A percentile compares a stretch with the other conserved stretches of the same genome.
These are phyloP conservation scores for Xanthoconium purpureum DNA, from an alignment of 768 basidiomycete genomes.

Conservation along the genomic window DNA sequence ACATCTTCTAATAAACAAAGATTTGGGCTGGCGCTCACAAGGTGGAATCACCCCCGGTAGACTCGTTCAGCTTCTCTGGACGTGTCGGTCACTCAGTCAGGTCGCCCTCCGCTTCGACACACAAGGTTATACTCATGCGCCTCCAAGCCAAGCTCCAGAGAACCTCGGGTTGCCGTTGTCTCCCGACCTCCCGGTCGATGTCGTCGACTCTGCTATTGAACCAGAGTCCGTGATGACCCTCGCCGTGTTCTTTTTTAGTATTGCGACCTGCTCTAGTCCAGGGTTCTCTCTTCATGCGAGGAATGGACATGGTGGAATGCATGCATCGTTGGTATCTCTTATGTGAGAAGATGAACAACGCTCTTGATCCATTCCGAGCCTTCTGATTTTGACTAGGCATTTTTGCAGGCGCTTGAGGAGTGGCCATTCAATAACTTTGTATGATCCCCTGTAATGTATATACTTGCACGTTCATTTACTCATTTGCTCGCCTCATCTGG, in stretches of 20 bases:
- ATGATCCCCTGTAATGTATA: too few species aligned
- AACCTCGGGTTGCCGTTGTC: neutral
- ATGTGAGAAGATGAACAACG: too few species aligned
- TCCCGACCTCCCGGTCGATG: neutral
- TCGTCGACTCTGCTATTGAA: neutral
- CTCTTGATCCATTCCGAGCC: too few species aligned
- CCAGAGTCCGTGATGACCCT: neutral
- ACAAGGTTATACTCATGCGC: neutral
- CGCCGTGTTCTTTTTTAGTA: neutral
- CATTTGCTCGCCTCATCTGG: too few species aligned
- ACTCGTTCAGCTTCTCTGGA: neutral
- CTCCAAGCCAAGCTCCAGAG: neutral
- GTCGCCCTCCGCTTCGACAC: neutral
- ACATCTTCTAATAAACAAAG: neutral
- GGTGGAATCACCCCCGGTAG: neutral
- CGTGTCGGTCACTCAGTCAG: neutral
- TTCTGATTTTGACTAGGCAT: too few species aligned
- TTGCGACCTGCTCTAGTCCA: neutral
- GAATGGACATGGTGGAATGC: neutral
- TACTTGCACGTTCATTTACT: too few species aligned
- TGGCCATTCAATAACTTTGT: too few species aligned
- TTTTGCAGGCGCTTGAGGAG: too few species aligned
- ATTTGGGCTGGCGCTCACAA: neutral
- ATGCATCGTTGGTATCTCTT: neutral
- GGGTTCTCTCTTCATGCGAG: neutral